Base-by-base conservation (phyloP, 2,329 filamentous ascomycete species). In the Epicoccum nigrum region DNA sequence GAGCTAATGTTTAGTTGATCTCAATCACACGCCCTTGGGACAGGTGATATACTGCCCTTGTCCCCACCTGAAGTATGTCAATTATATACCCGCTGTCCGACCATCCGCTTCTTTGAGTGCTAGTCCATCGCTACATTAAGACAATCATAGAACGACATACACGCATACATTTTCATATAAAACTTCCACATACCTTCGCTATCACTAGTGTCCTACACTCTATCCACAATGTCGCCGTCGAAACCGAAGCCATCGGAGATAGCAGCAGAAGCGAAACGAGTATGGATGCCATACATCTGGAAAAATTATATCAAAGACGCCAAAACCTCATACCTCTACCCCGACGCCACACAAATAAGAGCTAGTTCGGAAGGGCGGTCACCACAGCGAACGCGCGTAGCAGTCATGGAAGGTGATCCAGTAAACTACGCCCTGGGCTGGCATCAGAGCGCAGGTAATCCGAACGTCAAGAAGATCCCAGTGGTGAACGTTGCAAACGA, bases 401-500 rank as follows among this genome's bases (percentile, higher is more conserved):
- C 76, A 31, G 73, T 78, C 42, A 70, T 78, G 54, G 74, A 77
- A 47, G 75, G 76, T 27, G 75, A 77, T 56, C 75, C 76, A 13
- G 70, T 78, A 8, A 76, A 76, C 50, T 73, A 73, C 83, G 83
- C 86, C 17, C 73, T 89, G 27, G 76, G 81, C 50, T 88, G 86
- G 81, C 79, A 81, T 50, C 69, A 71, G 37, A 70, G 65, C 42
- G 58, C 65, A 16, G 53, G 62, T 35, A 60, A 54, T 39, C 33
- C 57, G 27, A 51, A 64, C 27, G 61, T 58, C 50, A 74, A 72
- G 54, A 71, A 62, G 34, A 81, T 89, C 47, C 85, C 86, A 0
- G 86, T 90, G 51, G 83, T 90, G 55, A 90, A 87, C 59, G 83
- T 85, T 47, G 89, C 89, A 39, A 90, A 92, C 73, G 88, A 92